phyloP scores from a whole-genome alignment of 768 basidiomycete species.

The Steccherinum ochraceum region DNA sequence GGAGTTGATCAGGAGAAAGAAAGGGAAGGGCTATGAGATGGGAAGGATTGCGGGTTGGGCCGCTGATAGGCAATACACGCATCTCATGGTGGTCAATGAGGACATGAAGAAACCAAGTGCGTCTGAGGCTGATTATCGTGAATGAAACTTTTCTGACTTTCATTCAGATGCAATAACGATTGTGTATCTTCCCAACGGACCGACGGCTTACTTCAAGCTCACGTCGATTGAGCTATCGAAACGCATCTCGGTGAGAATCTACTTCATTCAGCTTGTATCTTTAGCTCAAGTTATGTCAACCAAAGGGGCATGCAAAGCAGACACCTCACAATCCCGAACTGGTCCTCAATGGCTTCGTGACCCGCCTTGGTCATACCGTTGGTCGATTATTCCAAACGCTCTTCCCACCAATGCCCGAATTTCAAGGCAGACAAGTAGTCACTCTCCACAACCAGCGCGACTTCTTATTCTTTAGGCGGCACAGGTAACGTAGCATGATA shows the following conservation, averaged over 20 bases:
- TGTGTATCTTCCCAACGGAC: slow-evolving; percentile 85
- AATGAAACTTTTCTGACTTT: slow-evolving; percentile 6
- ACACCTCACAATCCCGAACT: slow-evolving; percentile 94
- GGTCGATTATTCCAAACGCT: slow-evolving; percentile 95
- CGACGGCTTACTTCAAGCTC: slow-evolving; percentile 93
- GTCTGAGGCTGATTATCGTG: slow-evolving; percentile 23
- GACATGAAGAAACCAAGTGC: slow-evolving; percentile 90
- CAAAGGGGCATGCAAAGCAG: slow-evolving; percentile 84
- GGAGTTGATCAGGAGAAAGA: slow-evolving; percentile 80
- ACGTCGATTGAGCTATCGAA: slow-evolving; percentile 82
- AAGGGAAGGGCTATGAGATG: slow-evolving; percentile 86
- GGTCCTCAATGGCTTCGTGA: slow-evolving; percentile 91
- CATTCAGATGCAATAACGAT: slow-evolving; percentile 84
- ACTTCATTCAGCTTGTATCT: background rate
- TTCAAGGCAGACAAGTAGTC: slow-evolving; percentile 94
- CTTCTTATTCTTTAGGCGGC: slow-evolving; percentile 94
- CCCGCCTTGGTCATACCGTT: slow-evolving; percentile 86
- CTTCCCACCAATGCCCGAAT: slow-evolving; percentile 92
- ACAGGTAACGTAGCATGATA: too few species aligned
- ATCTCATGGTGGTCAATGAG: slow-evolving; percentile 91
- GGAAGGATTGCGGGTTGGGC: slow-evolving; percentile 94
- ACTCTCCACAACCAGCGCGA: slow-evolving; percentile 97
- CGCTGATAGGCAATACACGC: slow-evolving; percentile 79
- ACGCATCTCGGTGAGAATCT: slow-evolving; percentile 67
- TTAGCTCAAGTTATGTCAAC: background rate